A percentile compares a stretch with the other conserved stretches of the same genome.
phyloP scores from a whole-genome alignment of 805 yeast species.

The Tetrapisispora phaffii region DNA sequence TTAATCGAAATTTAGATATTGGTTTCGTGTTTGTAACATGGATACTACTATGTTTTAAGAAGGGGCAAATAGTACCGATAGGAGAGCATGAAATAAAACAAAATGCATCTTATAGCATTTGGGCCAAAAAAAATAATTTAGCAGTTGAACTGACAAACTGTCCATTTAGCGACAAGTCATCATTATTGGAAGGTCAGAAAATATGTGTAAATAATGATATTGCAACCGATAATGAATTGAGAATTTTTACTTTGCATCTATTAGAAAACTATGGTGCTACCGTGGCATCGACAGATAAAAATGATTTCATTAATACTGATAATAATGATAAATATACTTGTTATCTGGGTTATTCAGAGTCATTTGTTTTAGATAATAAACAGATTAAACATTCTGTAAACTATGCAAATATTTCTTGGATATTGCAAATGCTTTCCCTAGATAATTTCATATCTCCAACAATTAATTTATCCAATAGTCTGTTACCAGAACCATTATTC shows the following conservation, averaged over 20 bases:
- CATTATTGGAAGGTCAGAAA: slow-evolving; percentile 4
- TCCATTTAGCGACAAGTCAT: slow-evolving; percentile 5
- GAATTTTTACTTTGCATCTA: neutral
- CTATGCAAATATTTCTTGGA: slow-evolving; percentile 68
- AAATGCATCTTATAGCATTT: slow-evolving; percentile 4
- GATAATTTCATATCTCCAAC: slow-evolving; percentile 47
- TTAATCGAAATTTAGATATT: slow-evolving; percentile 22
- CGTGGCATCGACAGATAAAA: neutral
- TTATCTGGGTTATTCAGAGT: neutral
- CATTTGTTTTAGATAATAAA: neutral
- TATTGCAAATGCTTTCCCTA: slow-evolving; percentile 54
- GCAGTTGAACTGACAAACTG: too few species aligned
- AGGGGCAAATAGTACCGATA: slow-evolving; percentile 39
- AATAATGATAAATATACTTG: neutral
- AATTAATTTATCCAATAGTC: slow-evolving; percentile 55
- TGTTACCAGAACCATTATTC: slow-evolving; percentile 39
- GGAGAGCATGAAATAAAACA: slow-evolving; percentile 11
- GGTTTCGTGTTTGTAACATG: slow-evolving; percentile 67
- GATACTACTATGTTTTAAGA: slow-evolving; percentile 62
- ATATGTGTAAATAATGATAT: slow-evolving; percentile 3
- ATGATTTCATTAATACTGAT: neutral
- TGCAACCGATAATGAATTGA: neutral
- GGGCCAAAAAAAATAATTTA: neutral
- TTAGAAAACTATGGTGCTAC: neutral
- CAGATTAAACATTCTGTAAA: neutral